phyloP scores from a whole-genome alignment of 257 asterid species.

The Solanum habrochaites region DNA sequence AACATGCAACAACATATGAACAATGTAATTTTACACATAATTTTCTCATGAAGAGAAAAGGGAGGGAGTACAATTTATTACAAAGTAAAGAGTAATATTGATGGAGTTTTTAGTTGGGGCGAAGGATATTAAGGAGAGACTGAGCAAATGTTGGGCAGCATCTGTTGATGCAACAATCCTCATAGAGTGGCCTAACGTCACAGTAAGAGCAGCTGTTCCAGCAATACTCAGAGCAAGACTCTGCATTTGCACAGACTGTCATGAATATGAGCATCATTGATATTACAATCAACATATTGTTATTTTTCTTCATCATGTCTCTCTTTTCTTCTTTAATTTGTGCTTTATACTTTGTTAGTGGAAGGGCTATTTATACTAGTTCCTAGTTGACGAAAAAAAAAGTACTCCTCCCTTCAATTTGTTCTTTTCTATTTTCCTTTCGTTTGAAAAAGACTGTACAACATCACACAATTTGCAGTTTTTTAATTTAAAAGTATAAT shows the following conservation, averaged over 20 bases:
- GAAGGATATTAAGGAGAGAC: background rate
- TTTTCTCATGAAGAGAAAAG: slow-evolving; percentile 29
- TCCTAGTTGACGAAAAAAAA: background rate
- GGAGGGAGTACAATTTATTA: background rate
- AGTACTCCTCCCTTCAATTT: background rate
- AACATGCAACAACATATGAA: too few species aligned
- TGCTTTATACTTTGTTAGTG: background rate
- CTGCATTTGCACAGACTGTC: background rate
- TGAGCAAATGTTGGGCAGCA: background rate
- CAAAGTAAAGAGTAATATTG: too few species aligned
- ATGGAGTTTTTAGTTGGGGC: background rate
- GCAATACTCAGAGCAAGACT: background rate
- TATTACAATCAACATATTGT: background rate
- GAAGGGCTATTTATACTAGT: background rate
- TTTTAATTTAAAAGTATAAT: too few species aligned
- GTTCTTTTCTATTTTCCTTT: too few species aligned
- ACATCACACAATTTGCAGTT: background rate
- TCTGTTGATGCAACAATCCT: background rate
- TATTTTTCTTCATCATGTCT: background rate
- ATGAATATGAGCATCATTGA: background rate
- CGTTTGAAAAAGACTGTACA: too few species aligned
- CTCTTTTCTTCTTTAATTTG: background rate
- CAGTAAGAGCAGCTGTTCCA: background rate
- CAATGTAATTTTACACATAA: too few species aligned
- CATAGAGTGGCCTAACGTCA: background rate